Evolutionary conservation across 345 rosid genomes (phyloP), one percentile per base, ranked within the genome.

Genomic region (Cochlearia excelsa): DNA sequence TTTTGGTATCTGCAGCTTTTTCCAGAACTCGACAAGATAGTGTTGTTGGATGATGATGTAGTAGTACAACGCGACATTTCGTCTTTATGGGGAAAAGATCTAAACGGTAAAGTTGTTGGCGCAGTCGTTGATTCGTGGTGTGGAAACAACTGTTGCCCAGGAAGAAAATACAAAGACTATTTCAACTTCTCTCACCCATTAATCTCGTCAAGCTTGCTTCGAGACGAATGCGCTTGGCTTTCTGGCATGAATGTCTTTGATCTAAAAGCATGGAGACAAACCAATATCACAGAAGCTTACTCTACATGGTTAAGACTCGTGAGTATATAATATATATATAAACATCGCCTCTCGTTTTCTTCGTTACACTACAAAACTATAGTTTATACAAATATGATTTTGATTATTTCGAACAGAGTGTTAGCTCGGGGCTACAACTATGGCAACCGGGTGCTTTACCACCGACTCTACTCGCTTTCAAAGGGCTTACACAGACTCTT

Each of bases 391-490:
- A 34, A 3, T 3, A 34, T 34, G 37, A 33, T 45, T 48, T 16
- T 35, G 52, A 35, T 30, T 16, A 16, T 16, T 16, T 16, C 23
- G 23, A 16, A 63, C 88, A 91, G 98, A 88, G 65, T 63, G 83
- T 77, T 39, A 63, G 81, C 26, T 77, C 79, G 0, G 96, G 96
- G n/a, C 63, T 86, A 61, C 78, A 72, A 6, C 64, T 91, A 61
- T 88, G 96, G 98, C 81, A 81, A 64, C 98, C 96, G 46, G 96
- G 96, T 52, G 79, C 72, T 3, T 86, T 86, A 68, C 87, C 98
- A 1, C 90, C 92, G 0, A 81, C 88, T 30, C 66, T 88, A 59
- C 81, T 88, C 31, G 85, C 95, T 43, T 88, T 91, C 42, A 77
- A 78, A 35, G 95, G 83, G 57, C 79, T 75, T 38, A 85, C 83